Evolutionary conservation across 495 filamentous ascomycete genomes (phyloP), one percentile per base, ranked within the genome.

Genomic region (Talaromyces proteolyticus): DNA sequence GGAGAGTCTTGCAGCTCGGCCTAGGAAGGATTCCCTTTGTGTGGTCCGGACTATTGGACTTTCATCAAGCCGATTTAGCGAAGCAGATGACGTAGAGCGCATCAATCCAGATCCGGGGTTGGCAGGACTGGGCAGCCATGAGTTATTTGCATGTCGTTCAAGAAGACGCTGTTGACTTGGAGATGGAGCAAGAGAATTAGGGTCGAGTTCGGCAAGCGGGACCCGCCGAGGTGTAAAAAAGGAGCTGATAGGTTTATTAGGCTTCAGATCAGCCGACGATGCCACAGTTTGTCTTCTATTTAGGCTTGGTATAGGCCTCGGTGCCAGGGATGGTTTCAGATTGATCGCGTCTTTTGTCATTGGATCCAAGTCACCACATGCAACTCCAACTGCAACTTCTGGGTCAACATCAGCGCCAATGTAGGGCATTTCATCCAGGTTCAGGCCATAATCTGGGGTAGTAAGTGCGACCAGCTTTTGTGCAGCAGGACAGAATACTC

Each of bases 341-440:
- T 55, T 48, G 48, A 95, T 85, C 2, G 74, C 75, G 41, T 83
- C 59, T 64, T 95, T 96, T 14, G 89, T 94, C 52, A 89, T 91
- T 14, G 93, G 93, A 63, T 97, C 84, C 22, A 96, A 65, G 52
- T 96, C 87, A 19, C 93, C 93, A 11, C 54, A 62, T n/a, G 92
- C 88, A 49, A 99, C 86, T 4, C 82, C 82, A 53, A 74, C 68
- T 2, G 93, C 91, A 57, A 89, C 63, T 34, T 82, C 71, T 3
- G 78, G 69, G 24, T 87, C 83, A 19, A 91, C 78, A 50, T 82
- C 75, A 17, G 70, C 68, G 10, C 93, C 93, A 59, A 97, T 89
- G 53, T 85, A 96, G 0, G 84, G 74, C 64, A 97, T 77, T 2
- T 84, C 75, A 8, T 80, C 78, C 8, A 81, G 62, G 16, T 84